Evolutionary conservation across 768 basidiomycete species (phyloP).

Genomic region (Lactarius pseudohatsudake): DNA sequence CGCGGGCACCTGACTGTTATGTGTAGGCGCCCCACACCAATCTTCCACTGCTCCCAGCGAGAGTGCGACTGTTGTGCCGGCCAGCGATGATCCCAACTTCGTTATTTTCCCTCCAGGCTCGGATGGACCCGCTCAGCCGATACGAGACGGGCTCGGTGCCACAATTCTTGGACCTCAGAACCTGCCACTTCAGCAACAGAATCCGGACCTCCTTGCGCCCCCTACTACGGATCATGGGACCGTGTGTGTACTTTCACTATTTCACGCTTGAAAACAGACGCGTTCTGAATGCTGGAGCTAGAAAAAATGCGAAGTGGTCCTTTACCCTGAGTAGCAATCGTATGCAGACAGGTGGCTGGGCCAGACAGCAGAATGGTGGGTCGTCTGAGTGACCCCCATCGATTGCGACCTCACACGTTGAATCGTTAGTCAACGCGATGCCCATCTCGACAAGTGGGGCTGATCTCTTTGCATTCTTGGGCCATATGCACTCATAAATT

Average conservation of each 20-base stretch:
- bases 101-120: constrained; percentile 28
- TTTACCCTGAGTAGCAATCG: constrained; percentile 56
- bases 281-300: constrained; percentile 26
- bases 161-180: constrained; percentile 59
- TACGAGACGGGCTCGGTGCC: constrained; percentile 47
- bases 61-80: constrained; percentile 30
- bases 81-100: constrained; percentile 35
- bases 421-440: constrained; percentile 43
- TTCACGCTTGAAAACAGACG: background rate
- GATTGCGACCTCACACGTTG: constrained; percentile 8
- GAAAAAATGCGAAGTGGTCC: constrained; percentile 56
- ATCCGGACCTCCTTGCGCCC: constrained; percentile 56
- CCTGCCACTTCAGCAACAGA: constrained; percentile 52
- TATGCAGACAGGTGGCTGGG: constrained; percentile 60
- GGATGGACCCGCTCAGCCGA: constrained; percentile 40
- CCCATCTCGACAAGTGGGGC: constrained; percentile 48
- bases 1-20: background rate
- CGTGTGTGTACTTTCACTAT: constrained; percentile 36
- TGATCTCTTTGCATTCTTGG: background rate
- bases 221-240: constrained; percentile 61
- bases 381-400: background rate
- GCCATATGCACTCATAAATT: background rate
- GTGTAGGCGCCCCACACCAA: background rate
- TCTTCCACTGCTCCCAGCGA: background rate
- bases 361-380: constrained; percentile 53